Conservation (phyloP, 2,329 filamentous ascomycete genomes). For the Penicillium sp. region DNA sequence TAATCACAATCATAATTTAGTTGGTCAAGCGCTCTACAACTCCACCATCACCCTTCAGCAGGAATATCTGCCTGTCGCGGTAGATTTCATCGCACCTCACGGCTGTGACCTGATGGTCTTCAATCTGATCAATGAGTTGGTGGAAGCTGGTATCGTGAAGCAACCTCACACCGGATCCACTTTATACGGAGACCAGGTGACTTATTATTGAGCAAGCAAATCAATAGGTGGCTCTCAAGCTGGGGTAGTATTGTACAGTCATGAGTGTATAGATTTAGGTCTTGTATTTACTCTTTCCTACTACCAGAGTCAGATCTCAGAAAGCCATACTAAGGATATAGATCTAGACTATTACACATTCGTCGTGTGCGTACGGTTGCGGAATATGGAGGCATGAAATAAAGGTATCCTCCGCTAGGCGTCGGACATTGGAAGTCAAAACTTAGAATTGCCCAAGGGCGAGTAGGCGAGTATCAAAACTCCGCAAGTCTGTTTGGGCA, state of each 20-base stretch:
- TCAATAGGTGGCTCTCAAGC: neutral
- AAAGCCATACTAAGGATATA: no score
- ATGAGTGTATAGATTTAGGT: neutral
- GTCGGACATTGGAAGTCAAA: no score
- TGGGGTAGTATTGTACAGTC: neutral
- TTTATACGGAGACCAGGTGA: neutral
- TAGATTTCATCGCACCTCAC: slow-evolving; percentile 56
- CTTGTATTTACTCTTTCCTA: neutral
- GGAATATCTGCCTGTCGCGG: slow-evolving; percentile 56
- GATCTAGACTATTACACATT: no score
- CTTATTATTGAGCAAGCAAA: neutral
- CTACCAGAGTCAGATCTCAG: no score
- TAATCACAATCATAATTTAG: neutral
- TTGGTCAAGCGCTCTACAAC: slow-evolving; percentile 35
- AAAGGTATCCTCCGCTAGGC: no score
- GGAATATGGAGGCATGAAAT: no score
- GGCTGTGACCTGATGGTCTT: slow-evolving; percentile 61
- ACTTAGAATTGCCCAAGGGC: no score
- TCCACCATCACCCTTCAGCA: slow-evolving; percentile 39
- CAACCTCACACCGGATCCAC: neutral
- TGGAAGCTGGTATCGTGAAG: neutral
- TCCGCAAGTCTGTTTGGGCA: no score
- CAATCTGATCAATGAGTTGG: slow-evolving; percentile 52
- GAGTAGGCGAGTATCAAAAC: no score
- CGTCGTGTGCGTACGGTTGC: no score